Evolutionary conservation across 2,329 filamentous ascomycete genomes (phyloP), one percentile per base, ranked within the genome.

Genomic region (Keithomyces neogunnii): DNA sequence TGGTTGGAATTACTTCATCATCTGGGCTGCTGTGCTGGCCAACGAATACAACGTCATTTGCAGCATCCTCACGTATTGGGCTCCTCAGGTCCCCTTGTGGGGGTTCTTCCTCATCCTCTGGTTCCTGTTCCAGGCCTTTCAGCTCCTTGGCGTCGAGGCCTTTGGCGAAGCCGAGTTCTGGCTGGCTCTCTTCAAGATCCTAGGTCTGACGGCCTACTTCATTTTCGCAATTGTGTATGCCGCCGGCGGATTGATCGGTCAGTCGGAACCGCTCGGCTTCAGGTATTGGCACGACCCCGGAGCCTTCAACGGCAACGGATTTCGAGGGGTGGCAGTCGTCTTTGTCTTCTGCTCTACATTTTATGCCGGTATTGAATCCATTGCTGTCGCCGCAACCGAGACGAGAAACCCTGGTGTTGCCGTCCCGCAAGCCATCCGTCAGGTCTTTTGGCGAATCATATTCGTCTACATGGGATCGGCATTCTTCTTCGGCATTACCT

Each of bases 141-240:
- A 89, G 60, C 73, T 89, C 35, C 71, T 89, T 1, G 85, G 85
- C 1, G 83, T 90, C 1, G 80, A 84, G 58, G 81, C 84, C 3
- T 91, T 89, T 62, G 87, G 87, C 11, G 87, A 91, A 62, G 81
- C 85, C 8, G 88, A 92, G 62, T 89, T 90, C 62, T 90, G 86
- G 85, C 78, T 90, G 51, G 84, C 86, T 1, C 74, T 85, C 13
- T 68, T 89, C 62, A 91, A 91, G 62, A 76, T 90, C 4, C 63
- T 83, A 3, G 84, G 85, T 1, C 70, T 90, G 1, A 69, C 86
- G 2, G 85, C 85, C 1, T 88, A 86, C 65, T 87, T 88, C 65
- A 71, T 90, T 56, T 88, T 89, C 60, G 78, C 84, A 47, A 85
- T 89, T 53, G 71, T 89, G 52, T 86, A 89, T 58, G 81, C 84